Conservation (phyloP, 1,284 basidiomycete species). For the Blastosporella zonata region DNA sequence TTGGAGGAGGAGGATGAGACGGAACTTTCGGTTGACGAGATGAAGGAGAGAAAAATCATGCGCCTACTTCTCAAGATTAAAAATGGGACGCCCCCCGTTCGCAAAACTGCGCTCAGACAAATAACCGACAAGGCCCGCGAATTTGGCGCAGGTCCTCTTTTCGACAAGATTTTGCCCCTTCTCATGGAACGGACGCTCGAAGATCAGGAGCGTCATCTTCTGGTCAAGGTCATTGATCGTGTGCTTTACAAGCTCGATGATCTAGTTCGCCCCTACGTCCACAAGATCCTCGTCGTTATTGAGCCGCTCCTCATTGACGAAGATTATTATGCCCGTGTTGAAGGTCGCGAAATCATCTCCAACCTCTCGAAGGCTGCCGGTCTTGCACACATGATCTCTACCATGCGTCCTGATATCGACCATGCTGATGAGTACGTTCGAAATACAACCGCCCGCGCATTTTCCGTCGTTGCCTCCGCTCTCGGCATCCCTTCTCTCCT, state of each 20-base stretch:
- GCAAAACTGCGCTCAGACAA: slow-evolving; percentile 96
- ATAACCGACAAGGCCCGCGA: slow-evolving; percentile 99
- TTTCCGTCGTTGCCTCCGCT: slow-evolving; percentile 98
- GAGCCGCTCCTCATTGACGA: slow-evolving; percentile 99
- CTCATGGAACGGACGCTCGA: slow-evolving; percentile 99
- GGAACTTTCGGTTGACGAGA: slow-evolving; percentile 93
- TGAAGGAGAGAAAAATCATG: slow-evolving; percentile 99
- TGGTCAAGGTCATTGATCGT: slow-evolving; percentile 99
- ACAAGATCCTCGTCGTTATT: slow-evolving; percentile 99
- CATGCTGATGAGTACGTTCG: slow-evolving; percentile 99
- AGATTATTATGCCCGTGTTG: slow-evolving; percentile 99
- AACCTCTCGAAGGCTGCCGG: slow-evolving; percentile 99
- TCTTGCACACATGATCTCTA: slow-evolving; percentile 99
- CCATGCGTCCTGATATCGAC: slow-evolving; percentile 99
- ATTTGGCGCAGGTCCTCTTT: slow-evolving; percentile 97
- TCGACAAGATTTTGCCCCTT: slow-evolving; percentile 97
- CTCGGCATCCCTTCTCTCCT: slow-evolving; percentile 96
- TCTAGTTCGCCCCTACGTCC: slow-evolving; percentile 97
- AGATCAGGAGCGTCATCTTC: slow-evolving; percentile 96
- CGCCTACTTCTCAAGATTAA: slow-evolving; percentile 99
- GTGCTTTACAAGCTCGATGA: slow-evolving; percentile 99
- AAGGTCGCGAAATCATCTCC: slow-evolving; percentile 99
- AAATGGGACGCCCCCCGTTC: slow-evolving; percentile 97
- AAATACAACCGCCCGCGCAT: slow-evolving; percentile 98
- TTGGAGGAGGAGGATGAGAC: slow-evolving; percentile 94